A percentile compares a stretch with the other conserved stretches of the same genome.
Evolutionary conservation across 345 rosid species (phyloP).

Genomic region (Adansonia digitata): DNA sequence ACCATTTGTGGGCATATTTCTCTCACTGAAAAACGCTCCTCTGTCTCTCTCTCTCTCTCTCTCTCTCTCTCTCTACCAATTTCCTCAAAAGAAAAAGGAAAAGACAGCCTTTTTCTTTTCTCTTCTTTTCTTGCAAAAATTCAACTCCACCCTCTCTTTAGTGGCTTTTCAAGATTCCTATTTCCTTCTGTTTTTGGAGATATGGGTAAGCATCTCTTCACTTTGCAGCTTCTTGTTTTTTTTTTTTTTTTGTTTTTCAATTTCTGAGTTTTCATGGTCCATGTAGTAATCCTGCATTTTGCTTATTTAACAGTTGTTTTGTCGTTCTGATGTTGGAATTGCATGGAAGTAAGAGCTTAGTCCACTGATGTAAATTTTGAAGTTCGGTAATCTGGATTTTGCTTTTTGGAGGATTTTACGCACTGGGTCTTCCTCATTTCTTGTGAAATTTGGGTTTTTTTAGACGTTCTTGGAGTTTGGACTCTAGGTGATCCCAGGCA

Average conservation of each 20-base stretch:
- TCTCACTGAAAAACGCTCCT: neutral
- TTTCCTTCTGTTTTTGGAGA: neutral
- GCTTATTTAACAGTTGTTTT: neutral
- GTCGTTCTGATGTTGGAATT: neutral
- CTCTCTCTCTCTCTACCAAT: conserved; percentile 16
- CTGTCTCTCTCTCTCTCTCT: conserved; percentile 1
- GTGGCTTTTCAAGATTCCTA: conserved; percentile 13
- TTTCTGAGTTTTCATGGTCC: conserved; percentile 10
- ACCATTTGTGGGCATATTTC: conserved; percentile 30
- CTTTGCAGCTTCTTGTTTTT: conserved; percentile 18
- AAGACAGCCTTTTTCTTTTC: neutral
- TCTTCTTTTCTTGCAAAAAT: neutral
- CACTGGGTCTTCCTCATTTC: neutral
- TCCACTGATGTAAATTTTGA: neutral
- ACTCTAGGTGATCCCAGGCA: neutral
- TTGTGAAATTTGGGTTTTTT: neutral
- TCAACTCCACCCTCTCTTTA: neutral
- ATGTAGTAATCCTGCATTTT: conserved; percentile 37
- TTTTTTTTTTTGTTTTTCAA: neutral
- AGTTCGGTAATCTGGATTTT: conserved; percentile 7
- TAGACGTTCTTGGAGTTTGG: neutral
- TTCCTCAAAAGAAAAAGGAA: conserved; percentile 10
- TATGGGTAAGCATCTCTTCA: conserved; percentile 5
- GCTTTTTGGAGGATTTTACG: neutral
- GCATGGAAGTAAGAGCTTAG: conserved; percentile 10